These are phyloP conservation scores for Cyclanthera cordifolia DNA, from an alignment of 306 rosid genomes.

Conservation along the genomic window DNA sequence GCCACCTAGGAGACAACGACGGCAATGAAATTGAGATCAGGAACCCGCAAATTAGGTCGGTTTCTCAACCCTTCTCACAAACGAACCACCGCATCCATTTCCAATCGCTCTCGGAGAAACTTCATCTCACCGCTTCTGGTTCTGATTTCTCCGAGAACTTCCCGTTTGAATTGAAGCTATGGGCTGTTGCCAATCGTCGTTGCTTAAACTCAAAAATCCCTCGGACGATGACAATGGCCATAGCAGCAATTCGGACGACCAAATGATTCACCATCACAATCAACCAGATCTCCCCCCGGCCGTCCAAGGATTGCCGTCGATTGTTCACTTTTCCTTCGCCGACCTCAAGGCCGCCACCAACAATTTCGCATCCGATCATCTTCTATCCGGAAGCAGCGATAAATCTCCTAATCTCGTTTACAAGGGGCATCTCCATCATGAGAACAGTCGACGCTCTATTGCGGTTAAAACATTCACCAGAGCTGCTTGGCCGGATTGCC, in stretches of 20 bases:
- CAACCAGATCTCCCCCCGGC: slow-evolving; percentile 12
- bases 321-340: slow-evolving; percentile 51
- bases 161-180: background rate
- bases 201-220: background rate
- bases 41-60: background rate
- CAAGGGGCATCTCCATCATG: slow-evolving; percentile 51
- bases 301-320: slow-evolving; percentile 10
- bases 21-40: background rate
- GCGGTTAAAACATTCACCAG: slow-evolving; percentile 65
- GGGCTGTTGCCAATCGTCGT: slow-evolving; percentile 17
- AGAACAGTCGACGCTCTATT: slow-evolving; percentile 34
- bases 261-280: slow-evolving; percentile 15
- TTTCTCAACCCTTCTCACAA: background rate
- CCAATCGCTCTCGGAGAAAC: background rate
- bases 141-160: background rate
- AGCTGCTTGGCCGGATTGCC: slow-evolving; percentile 59
- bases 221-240: background rate
- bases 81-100: background rate
- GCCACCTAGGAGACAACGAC: background rate
- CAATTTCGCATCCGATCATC: slow-evolving; percentile 48
- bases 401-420: slow-evolving; percentile 62
- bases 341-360: slow-evolving; percentile 58
- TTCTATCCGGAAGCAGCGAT: slow-evolving; percentile 70
- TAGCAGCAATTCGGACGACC: background rate
- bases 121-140: background rate